These are phyloP conservation scores for Chalciporus chontae DNA, from an alignment of 768 basidiomycete genomes.

Conservation along the genomic window DNA sequence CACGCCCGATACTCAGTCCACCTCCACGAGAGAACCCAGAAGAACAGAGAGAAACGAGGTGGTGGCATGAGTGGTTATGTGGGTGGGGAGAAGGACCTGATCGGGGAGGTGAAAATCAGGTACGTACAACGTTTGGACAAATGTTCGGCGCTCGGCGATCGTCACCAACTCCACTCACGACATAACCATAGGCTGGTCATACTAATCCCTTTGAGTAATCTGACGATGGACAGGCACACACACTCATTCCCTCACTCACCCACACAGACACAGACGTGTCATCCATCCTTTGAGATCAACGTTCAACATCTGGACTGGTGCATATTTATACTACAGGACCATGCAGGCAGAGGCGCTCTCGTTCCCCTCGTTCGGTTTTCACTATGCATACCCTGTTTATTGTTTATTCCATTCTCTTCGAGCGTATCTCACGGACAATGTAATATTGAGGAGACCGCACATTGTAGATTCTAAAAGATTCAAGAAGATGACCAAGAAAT, in stretches of 20 bases:
- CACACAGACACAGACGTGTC: neutral
- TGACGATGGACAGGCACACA: neutral
- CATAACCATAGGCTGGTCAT: constrained; percentile 54
- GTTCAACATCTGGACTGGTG: constrained; percentile 12
- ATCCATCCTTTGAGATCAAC: constrained; percentile 1
- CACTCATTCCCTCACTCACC: constrained; percentile 1
- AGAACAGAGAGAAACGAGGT: constrained; percentile 43
- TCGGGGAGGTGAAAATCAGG: constrained; percentile 71
- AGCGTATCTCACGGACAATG: constrained; percentile 11
- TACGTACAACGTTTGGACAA: constrained; percentile 25
- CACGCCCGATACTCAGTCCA: constrained; percentile 28
- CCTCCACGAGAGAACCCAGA: constrained; percentile 20
- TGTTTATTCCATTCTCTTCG: constrained; percentile 15
- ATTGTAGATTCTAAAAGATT: constrained; percentile 19
- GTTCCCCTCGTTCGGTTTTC: constrained; percentile 9
- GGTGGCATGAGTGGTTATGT: constrained; percentile 89
- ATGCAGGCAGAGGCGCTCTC: neutral
- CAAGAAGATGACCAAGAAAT: neutral
- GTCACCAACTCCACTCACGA: neutral
- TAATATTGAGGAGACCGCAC: constrained; percentile 7
- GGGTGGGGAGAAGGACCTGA: constrained; percentile 75
- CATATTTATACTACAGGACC: constrained; percentile 1
- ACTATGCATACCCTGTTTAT: constrained; percentile 21
- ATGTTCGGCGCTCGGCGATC: neutral
- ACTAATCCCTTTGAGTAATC: constrained; percentile 59